Conservation (phyloP, 495 filamentous ascomycete species). For the Xylaria bambusicola region DNA sequence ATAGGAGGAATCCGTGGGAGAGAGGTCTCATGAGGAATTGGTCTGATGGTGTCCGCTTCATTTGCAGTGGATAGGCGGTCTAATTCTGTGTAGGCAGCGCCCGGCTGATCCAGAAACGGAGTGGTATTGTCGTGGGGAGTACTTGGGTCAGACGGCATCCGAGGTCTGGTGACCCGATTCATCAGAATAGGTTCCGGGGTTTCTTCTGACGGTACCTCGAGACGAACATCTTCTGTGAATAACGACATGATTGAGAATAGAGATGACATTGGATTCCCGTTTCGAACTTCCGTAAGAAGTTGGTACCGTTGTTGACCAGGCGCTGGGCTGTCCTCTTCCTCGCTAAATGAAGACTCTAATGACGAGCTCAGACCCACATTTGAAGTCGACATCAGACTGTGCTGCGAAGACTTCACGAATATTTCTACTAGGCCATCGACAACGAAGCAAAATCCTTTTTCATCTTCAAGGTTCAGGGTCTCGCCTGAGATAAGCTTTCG, state of each 20-base stretch:
- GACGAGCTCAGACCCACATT: conserved; percentile 19
- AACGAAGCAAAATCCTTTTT: conserved; percentile 96
- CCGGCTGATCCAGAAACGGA: conserved; percentile 25
- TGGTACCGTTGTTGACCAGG: conserved; percentile 76
- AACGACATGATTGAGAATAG: conserved; percentile 94
- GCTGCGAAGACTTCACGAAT: conserved; percentile 87
- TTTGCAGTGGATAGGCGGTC: neutral
- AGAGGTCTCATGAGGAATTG: conserved; percentile 21
- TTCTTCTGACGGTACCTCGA: conserved; percentile 48
- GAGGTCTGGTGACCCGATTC: conserved; percentile 22
- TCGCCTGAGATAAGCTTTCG: conserved; percentile 94
- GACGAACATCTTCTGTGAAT: conserved; percentile 91
- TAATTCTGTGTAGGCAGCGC: conserved; percentile 20
- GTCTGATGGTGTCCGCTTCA: conserved; percentile 27
- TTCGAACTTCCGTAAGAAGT: conserved; percentile 94
- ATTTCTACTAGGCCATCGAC: conserved; percentile 97
- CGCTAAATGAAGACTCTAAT: conserved; percentile 57
- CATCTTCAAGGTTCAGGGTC: conserved; percentile 90
- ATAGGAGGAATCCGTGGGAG: conserved; percentile 66
- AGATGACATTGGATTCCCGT: conserved; percentile 97
- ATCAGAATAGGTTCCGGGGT: conserved; percentile 15
- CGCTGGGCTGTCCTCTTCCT: conserved; percentile 60
- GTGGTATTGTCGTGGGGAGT: conserved; percentile 42
- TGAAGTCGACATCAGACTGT: conserved; percentile 44
- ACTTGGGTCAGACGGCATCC: conserved; percentile 47